These are phyloP conservation scores for Clonostachys rhizophaga DNA, from an alignment of 2,329 filamentous ascomycete species.

Conservation along the genomic window DNA sequence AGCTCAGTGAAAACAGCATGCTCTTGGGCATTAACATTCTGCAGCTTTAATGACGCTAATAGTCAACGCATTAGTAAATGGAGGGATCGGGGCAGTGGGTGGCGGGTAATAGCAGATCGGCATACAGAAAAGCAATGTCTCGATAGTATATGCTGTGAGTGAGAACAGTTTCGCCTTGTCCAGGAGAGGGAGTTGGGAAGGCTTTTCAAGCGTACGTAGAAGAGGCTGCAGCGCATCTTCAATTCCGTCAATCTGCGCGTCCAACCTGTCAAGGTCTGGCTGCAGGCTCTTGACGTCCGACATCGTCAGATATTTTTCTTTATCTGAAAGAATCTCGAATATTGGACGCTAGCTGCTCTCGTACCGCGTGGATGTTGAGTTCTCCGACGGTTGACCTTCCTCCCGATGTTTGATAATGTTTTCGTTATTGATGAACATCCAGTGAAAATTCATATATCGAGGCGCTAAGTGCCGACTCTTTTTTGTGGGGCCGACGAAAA, in stretches of 20 bases:
- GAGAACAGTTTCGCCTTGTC: slow-evolving; percentile 94
- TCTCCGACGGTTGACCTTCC: too few relatives aligned
- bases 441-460: too few relatives aligned
- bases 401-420: too few relatives aligned
- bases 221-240: slow-evolving; percentile 73
- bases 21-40: slow-evolving; percentile 74
- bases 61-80: not conserved
- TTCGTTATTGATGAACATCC: too few relatives aligned
- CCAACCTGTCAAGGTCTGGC: slow-evolving; percentile 68
- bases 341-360: too few relatives aligned
- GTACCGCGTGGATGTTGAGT: too few relatives aligned
- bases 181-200: slow-evolving; percentile 80
- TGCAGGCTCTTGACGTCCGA: slow-evolving; percentile 49
- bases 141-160: slow-evolving; percentile 82
- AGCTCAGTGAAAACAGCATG: slow-evolving; percentile 86
- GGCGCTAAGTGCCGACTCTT: not conserved
- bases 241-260: slow-evolving; percentile 74
- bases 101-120: slow-evolving; percentile 1
- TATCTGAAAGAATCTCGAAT: too few relatives aligned
- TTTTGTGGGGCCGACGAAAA: not conserved
- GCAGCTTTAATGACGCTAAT: slow-evolving; percentile 67
- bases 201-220: slow-evolving; percentile 60
- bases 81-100: not conserved
- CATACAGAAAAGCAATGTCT: slow-evolving; percentile 83
- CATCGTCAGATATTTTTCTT: slow-evolving; percentile 16